phyloP scores from a whole-genome alignment of 1,139 yeast species.

The Yamadazyma sp. region DNA sequence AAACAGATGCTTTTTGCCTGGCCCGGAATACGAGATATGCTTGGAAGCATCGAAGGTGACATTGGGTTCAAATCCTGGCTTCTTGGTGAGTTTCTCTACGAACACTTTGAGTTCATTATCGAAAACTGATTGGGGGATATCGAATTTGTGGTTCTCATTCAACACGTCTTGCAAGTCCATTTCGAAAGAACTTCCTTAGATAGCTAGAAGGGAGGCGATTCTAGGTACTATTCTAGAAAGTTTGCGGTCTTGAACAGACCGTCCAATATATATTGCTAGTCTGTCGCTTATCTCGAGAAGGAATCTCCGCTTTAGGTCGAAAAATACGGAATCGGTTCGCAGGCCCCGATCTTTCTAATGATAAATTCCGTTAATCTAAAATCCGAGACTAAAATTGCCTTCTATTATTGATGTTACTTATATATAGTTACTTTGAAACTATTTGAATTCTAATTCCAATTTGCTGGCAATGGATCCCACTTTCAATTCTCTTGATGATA shows the following conservation, averaged over 20 bases:
- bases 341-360: neutral
- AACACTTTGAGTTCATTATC: constrained; percentile 23
- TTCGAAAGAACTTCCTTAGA: neutral
- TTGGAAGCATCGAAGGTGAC: constrained; percentile 24
- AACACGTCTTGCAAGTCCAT: constrained; percentile 14
- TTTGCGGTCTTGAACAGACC: too few species aligned
- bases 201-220: too few species aligned
- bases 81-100: constrained; percentile 18
- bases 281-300: too few species aligned
- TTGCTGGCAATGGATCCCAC: constrained; percentile 59
- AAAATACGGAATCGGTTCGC: neutral
- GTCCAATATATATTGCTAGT: too few species aligned
- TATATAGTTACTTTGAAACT: constrained; percentile 2
- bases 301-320: neutral
- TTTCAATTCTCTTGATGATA: constrained; percentile 80
- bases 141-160: constrained; percentile 18
- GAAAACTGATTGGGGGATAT: constrained; percentile 24
- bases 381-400: too few species aligned
- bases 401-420: too few species aligned
- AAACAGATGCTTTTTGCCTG: constrained; percentile 11
- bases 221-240: too few species aligned
- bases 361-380: too few species aligned
- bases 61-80: constrained; percentile 25
- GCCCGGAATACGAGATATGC: constrained; percentile 22
- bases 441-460: constrained; percentile 39